Evolutionary conservation across 331 rosid genomes (phyloP).

Genomic region (Prunus yedoensis): DNA sequence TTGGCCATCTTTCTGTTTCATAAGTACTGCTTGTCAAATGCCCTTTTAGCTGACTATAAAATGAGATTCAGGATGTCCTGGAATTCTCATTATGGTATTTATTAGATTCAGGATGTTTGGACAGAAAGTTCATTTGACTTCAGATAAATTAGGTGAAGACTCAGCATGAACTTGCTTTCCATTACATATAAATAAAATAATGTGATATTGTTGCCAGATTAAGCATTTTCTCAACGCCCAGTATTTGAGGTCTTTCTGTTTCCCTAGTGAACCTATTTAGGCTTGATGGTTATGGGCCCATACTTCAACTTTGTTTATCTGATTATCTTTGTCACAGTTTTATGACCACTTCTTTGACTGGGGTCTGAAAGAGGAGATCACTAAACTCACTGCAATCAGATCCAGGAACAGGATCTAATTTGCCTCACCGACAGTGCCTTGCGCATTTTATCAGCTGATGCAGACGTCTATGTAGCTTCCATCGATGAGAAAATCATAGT

Average conservation of each 20-base stretch:
- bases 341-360: conserved; percentile 30
- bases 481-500: conserved; percentile 21
- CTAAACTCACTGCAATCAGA: too few relatives aligned
- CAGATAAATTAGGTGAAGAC: too few relatives aligned
- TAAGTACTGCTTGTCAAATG: too few relatives aligned
- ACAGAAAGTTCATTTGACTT: too few relatives aligned
- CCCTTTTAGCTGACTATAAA: too few relatives aligned
- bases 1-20: neutral
- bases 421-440: too few relatives aligned
- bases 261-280: too few relatives aligned
- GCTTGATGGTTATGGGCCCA: too few relatives aligned
- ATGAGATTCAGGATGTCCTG: too few relatives aligned
- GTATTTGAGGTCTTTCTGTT: neutral
- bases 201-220: neutral
- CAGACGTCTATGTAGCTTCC: conserved; percentile 13
- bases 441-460: neutral
- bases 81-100: too few relatives aligned
- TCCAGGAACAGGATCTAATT: too few relatives aligned
- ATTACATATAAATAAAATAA: neutral
- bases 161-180: neutral
- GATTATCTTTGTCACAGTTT: conserved; percentile 9
- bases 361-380: neutral
- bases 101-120: too few relatives aligned
- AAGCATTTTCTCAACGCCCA: neutral
- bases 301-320: neutral